Base-by-base conservation (phyloP, 257 asterid species). In the Plantago ovata region DNA sequence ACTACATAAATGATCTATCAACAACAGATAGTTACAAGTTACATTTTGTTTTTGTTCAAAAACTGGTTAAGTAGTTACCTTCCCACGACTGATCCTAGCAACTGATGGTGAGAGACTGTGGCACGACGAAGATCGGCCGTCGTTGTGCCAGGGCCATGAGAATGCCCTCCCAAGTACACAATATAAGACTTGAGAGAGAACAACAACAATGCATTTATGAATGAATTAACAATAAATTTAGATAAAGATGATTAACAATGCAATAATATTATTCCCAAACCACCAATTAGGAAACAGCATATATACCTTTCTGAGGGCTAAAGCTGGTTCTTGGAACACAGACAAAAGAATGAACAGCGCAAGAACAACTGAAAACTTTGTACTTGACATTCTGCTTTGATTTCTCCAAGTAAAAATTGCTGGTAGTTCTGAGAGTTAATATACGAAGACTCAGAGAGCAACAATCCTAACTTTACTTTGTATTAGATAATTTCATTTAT, bases 161-260 rank as follows among this genome's bases (percentile, higher is more conserved):
- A 73, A 59, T 91, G 98, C 18, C 56, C 92, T 73, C 96, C 98
- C 90, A 91, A 49, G 69, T 87, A 83, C 8, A 87, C 96, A 15
- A 90, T 51, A 46, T 80, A 84, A 0, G 90, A 62, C 95, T 90
- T 73, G 28, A 38, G 38, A 11, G 28, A 49, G 23, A 49, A 49
- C 12, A 10, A 12, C 3, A 49, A 49, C 12, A 10, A 12, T 7
- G 33, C 13, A 16, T 8, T 10, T 18, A 15, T 8, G 10, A 15
- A 22, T 9, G 20, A 20, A 19, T 49, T 21, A 46, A 39, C 4
- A 3, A 28, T 28, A 4, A 8, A 28, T 28, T 28, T 28, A 28
- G 7, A 28, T 28, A 28, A 28, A 28, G 36, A 28, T 28, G 36
- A 8, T 28, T 8, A 8, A 28, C 7, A 28, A 28, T 28, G 38